These are phyloP conservation scores for Chlorella sp. DNA, from an alignment of 139 green algal genomes.

Conservation along the genomic window DNA sequence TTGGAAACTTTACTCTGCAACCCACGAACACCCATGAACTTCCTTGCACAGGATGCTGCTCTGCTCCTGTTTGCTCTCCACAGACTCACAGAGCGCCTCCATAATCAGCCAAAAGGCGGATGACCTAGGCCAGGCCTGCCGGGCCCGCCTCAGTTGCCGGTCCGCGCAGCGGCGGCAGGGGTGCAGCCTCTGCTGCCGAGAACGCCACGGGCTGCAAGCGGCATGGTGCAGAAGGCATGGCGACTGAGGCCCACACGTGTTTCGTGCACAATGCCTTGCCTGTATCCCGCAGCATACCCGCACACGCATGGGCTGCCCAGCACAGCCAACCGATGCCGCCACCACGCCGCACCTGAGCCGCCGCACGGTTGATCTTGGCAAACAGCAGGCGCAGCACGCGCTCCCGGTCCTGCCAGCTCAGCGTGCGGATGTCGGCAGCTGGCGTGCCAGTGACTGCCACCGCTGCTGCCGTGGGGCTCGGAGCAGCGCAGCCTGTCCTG, in stretches of 20 bases:
- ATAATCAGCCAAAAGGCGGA: no score
- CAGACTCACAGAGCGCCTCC: no score
- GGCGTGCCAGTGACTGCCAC: neutral
- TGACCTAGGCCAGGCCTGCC: constrained; percentile 7
- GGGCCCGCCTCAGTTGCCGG: constrained; percentile 17
- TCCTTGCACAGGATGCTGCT: no score
- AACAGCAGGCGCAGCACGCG: constrained; percentile 86
- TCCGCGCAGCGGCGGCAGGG: constrained; percentile 6
- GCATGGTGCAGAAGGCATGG: no score
- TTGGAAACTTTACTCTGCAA: no score
- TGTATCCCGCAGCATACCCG: no score
- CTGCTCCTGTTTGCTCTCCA: no score
- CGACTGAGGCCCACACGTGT: no score
- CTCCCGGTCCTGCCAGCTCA: constrained; percentile 88
- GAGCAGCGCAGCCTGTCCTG: neutral
- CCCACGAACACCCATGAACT: no score
- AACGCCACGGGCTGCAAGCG: neutral
- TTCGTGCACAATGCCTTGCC: no score
- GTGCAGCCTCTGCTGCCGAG: neutral
- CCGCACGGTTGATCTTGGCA: constrained; percentile 73
- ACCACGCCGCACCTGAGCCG: neutral
- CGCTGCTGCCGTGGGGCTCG: neutral
- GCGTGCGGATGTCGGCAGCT: constrained; percentile 69
- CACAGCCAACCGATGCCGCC: neutral
- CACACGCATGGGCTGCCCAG: no score